Evolutionary conservation across 2,329 filamentous ascomycete species (phyloP).

Genomic region (Monilinia polystroma): DNA sequence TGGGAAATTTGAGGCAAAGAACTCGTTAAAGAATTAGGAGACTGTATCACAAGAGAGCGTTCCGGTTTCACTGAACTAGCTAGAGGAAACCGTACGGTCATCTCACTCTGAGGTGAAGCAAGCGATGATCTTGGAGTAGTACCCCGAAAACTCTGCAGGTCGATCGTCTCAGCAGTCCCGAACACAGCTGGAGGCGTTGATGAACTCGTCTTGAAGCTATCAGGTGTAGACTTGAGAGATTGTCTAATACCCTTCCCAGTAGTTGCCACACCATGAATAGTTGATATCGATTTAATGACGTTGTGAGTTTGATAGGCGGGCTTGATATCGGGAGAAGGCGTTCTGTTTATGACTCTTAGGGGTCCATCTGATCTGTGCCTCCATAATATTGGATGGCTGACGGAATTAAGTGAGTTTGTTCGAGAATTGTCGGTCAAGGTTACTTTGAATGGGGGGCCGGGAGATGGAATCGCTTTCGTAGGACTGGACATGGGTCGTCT

Average conservation of each 20-base stretch:
- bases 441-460: background rate
- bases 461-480: background rate
- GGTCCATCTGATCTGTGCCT: background rate
- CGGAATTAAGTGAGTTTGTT: constrained; percentile 5
- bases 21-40: background rate
- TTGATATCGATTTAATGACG: constrained; percentile 14
- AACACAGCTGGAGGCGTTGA: background rate
- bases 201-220: constrained; percentile 10
- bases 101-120: background rate
- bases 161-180: constrained; percentile 19
- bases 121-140: background rate
- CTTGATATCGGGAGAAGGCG: constrained; percentile 14
- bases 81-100: no score
- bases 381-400: background rate
- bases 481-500: background rate
- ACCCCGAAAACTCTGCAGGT: constrained; percentile 4
- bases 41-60: background rate
- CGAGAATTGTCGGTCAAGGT: background rate
- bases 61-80: background rate
- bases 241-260: constrained; percentile 11
- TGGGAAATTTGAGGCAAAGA: background rate
- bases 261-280: constrained; percentile 16
- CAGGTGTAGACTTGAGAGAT: constrained; percentile 13
- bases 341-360: constrained; percentile 13
- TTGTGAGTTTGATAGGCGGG: constrained; percentile 9